Base-by-base conservation (phyloP, 2,329 filamentous ascomycete genomes). In the Xylaria sp. region DNA sequence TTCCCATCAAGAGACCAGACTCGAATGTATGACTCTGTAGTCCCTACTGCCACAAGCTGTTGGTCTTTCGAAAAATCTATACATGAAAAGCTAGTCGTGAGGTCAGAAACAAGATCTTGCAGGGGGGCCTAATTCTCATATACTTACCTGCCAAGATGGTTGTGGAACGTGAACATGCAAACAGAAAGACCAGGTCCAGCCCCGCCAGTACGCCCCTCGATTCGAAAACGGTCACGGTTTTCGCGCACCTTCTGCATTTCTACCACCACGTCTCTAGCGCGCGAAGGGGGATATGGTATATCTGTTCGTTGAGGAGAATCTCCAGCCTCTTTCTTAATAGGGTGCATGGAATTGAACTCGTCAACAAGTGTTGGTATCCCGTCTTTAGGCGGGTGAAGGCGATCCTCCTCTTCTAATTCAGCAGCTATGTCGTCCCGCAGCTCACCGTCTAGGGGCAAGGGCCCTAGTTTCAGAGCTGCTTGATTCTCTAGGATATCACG, bases 91-190 rank as follows among this genome's bases (percentile, higher is more conserved):
- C 92, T 95, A 61, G 39, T 58, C 10, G 56, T 6, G 27, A 54
- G 10, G 66, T 63, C 60, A 67, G 67, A 49, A 10, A 13, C 7
- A 54, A 38, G n/a, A 55, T 27, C 11, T 10, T 39, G 36, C 27
- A 39, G 29, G 20, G 20, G 44, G 31, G 22, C 10, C 49, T 1
- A 31, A n/a, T n/a, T n/a, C n/a, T 29, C 38, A 5, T 13, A 42
- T 39, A 79, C 88, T 83, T 81, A 94, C 93, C 89, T 92, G 79
- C 97, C 94, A 69, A 94, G 90, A 0, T 93, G 97, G 79, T 99
- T 99, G 83, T 99, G 96, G 76, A 98, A 97, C 0, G 96, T 99
- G 78, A 96, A 97, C 92, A 98, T 98, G 83, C 93, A 96, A 27
- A 96, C 90, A 74, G 94, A 97, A 66, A 97, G 85, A 29, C 90